Evolutionary conservation across 2,329 filamentous ascomycete species (phyloP), one percentile per base, ranked within the genome.

Genomic region (Calycina herbarum): DNA sequence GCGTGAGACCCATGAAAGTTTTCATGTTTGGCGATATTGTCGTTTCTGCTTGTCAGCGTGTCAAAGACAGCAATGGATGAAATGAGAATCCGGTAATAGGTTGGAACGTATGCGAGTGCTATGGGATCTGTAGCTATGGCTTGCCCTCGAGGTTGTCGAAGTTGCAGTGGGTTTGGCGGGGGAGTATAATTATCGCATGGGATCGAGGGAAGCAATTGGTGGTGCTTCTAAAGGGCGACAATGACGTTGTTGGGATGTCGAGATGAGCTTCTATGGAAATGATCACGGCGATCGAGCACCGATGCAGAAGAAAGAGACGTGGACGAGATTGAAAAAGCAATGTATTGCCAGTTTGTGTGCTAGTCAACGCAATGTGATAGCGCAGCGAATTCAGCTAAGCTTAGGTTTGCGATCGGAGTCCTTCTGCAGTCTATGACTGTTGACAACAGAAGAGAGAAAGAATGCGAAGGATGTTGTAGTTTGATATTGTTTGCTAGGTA

Each of bases 1-100:
- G 79, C 48, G 77, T 78, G 64, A 82, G 76, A 66, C 79, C 74
- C 62, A 74, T 73, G 78, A 81, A 80, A 63, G 42, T 38, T 60
- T 63, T 45, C 65, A 27, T 24, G n/a, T 62, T 27, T 33, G 29
- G 24, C 15, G 56, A 35, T 57, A 5, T 51, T 51, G 8, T 51
- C n/a, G 42, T 24, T 27, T 51, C 48, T 51, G 48, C 20, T 51
- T 13, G 48, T 51, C 48, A 51, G 48, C 48, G 48, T 51, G n/a
- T 51, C 48, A 51, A 51, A 51, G 48, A 51, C 48, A 27, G 20
- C 48, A 51, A 24, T 51, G 24, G 48, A 51, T 27, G 20, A 51
- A 51, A 51, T 51, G 20, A 27, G 20, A 31, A n/a, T 35, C 33
- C 31, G 31, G 57, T 35, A 15, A 24, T 20, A 40, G 35, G 27